Percentiles rank a stretch among this genome's conserved stretches.
Conservation (phyloP, 371 early-diverging fungal genomes). For the Chytridium lagenaria region DNA sequence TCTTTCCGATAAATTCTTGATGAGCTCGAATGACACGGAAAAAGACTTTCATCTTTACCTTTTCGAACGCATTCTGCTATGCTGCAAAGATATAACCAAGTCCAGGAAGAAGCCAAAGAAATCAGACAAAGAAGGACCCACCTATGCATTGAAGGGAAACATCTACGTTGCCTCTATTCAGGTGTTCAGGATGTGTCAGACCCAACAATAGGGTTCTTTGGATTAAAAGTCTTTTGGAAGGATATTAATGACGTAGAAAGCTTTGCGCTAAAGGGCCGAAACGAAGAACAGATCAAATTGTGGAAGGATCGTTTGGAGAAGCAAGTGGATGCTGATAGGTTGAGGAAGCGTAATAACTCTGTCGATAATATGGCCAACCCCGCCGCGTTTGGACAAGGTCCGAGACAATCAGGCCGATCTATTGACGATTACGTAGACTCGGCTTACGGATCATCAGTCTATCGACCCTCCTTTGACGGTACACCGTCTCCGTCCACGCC, state of each 20-base stretch:
- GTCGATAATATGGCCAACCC: not conserved
- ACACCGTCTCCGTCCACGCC: not conserved
- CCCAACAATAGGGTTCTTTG: slow-evolving; percentile 61
- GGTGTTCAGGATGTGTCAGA: slow-evolving; percentile 75
- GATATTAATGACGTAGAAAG: slow-evolving; percentile 72
- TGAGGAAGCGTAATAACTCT: slow-evolving; percentile 11
- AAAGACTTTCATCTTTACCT: slow-evolving; percentile 47
- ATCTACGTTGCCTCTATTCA: slow-evolving; percentile 79
- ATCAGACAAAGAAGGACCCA: slow-evolving; percentile 34
- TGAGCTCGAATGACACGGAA: slow-evolving; percentile 76
- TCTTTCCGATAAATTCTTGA: slow-evolving; percentile 80
- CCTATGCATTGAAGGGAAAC: slow-evolving; percentile 73
- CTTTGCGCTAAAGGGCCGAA: slow-evolving; percentile 82
- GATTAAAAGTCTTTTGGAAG: slow-evolving; percentile 73
- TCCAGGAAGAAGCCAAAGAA: slow-evolving; percentile 53
- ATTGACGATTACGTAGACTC: slow-evolving; percentile 11
- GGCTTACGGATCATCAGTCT: not conserved
- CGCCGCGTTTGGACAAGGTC: not conserved
- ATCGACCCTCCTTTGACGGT: slow-evolving; percentile 11
- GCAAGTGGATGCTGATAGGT: slow-evolving; percentile 49
- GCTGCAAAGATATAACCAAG: slow-evolving; percentile 73
- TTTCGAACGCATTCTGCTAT: slow-evolving; percentile 68
- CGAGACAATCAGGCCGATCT: not conserved
- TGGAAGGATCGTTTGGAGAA: slow-evolving; percentile 82
- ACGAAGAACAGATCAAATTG: slow-evolving; percentile 86